Base-by-base conservation (phyloP, 2,329 filamentous ascomycete species). In the Claviceps africana region DNA sequence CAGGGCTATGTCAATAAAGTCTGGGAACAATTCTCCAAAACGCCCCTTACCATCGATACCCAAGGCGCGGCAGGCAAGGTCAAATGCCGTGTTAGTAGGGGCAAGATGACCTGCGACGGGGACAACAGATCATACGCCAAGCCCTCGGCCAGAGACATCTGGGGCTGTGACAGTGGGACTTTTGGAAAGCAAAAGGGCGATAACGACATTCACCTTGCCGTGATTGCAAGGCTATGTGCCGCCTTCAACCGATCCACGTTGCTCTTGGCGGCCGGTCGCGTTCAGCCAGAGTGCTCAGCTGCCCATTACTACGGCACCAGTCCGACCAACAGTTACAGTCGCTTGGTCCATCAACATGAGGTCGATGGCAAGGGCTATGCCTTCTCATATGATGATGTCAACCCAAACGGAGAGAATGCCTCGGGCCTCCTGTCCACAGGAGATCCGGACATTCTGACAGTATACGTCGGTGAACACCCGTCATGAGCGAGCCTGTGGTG, bases 361-460 rank as follows among this genome's bases (percentile, higher is more conserved):
- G 60, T 73, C 4, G 79, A 84, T 61, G 74, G 74, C 1, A 67
- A 71, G 45, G 82, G 82, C 0, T 86, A 86, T 60, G 76, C 79
- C 0, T 86, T 85, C 60, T 72, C 82, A 0, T 86, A 84, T 57
- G 82, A 86, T 59, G 82, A 86, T 61, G 82, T 86, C 19, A 77
- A 78, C 51, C 75, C 79, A 0, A 69, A 72, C 54, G 77, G 73
- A 19, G 67, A 72, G 56, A 78, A 83, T 60, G 75, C 77, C 3
- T 68, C 68, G 1, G 69, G 67, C 0, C 54, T 61, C 15, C 60
- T 70, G 17, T 49, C 59, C 0, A 63, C 64, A 1, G 59, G 57
- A 1, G 53, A 48, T 10, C 60, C 62, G 0, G 53, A 60, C 3
- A 57, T 48, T 13, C 52, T 68, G 52, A 64, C 59, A 1, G 57